Percentiles rank a stretch among this genome's conserved stretches.
These are phyloP conservation scores for Helotiales sp. DNA, from an alignment of 2,329 filamentous ascomycete species.

Conservation along the genomic window DNA sequence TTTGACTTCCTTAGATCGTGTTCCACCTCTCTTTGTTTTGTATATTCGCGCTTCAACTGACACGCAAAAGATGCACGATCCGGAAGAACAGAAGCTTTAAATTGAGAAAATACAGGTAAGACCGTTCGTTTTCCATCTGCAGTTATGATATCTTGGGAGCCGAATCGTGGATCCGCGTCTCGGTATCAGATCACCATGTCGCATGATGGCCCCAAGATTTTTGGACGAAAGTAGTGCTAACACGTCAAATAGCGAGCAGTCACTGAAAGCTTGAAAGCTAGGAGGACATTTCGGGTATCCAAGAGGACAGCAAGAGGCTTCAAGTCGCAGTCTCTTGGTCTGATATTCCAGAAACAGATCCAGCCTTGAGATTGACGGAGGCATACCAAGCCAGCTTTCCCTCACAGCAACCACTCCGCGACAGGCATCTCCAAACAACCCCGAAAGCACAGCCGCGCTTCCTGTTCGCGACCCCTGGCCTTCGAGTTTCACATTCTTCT, in stretches of 20 bases:
- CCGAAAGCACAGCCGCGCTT: neutral
- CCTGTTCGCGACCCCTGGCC: conserved; percentile 1
- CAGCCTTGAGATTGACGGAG: neutral
- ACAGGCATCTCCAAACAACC: neutral
- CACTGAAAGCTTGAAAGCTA: conserved; percentile 1
- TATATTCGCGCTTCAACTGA: too few relatives aligned
- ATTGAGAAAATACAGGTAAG: neutral
- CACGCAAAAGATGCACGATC: neutral
- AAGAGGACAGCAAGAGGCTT: conserved; percentile 1
- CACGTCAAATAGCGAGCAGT: neutral
- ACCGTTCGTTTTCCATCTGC: too few relatives aligned
- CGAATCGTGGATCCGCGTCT: too few relatives aligned
- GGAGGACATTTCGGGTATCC: neutral
- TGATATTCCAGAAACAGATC: neutral
- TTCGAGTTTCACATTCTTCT: neutral
- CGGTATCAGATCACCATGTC: too few relatives aligned
- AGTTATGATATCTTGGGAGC: too few relatives aligned
- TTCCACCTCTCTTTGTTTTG: too few relatives aligned
- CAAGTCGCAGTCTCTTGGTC: neutral
- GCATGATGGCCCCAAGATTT: too few relatives aligned
- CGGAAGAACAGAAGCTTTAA: neutral
- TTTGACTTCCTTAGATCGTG: too few relatives aligned
- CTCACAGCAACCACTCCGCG: neutral
- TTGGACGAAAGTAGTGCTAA: neutral
- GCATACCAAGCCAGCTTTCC: neutral